phyloP scores from a whole-genome alignment of 345 rosid genomes.

The Sapria himalayana region DNA sequence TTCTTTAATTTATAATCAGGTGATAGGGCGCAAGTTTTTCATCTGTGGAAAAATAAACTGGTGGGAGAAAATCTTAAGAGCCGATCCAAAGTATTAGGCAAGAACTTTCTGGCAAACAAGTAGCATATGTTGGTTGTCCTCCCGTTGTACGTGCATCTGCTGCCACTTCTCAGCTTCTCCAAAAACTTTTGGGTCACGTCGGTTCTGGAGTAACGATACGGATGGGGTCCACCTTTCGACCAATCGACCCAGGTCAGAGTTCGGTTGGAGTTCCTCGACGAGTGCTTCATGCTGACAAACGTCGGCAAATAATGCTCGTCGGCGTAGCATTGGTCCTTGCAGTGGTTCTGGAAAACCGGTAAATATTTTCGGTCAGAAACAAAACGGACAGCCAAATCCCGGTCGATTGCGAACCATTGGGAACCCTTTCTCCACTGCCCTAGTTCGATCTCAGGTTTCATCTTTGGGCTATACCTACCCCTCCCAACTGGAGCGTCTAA shows the following conservation, averaged over 20 bases:
- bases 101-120: constrained; percentile 69
- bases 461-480: constrained; percentile 32
- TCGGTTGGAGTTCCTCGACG: constrained; percentile 31
- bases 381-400: constrained; percentile 31
- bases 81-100: constrained; percentile 30
- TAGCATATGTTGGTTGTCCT: constrained; percentile 25
- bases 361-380: constrained; percentile 41
- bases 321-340: constrained; percentile 33
- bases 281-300: constrained; percentile 18
- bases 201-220: constrained; percentile 19
- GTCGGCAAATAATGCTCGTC: constrained; percentile 84
- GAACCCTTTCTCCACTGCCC: constrained; percentile 72
- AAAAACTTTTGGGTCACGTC: constrained; percentile 34
- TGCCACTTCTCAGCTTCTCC: constrained; percentile 28
- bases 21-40: no score
- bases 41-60: constrained; percentile 9
- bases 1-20: no score
- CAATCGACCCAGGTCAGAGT: constrained; percentile 74
- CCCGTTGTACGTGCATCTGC: constrained; percentile 35
- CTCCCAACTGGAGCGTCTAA: constrained; percentile 32
- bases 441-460: constrained; percentile 33
- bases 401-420: constrained; percentile 66
- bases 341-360: constrained; percentile 30
- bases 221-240: constrained; percentile 65
- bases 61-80: constrained; percentile 39